Conservation (phyloP, 1,284 basidiomycete genomes). For the Chondrostereum purpureum region DNA sequence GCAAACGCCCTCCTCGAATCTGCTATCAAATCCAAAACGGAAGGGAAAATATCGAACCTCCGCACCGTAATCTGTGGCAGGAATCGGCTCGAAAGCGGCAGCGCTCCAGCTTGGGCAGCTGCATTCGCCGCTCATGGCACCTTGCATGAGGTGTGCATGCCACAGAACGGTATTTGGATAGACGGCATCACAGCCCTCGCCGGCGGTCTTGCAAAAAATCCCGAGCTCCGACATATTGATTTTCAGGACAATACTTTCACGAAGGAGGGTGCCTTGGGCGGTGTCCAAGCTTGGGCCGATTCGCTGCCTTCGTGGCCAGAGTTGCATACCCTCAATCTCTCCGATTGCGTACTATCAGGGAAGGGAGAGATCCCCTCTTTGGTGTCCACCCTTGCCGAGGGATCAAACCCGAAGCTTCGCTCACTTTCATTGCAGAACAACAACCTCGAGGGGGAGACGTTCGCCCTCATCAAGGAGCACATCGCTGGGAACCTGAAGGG, state of each 20-base stretch:
- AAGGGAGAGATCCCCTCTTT: constrained; percentile 63
- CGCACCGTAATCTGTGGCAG: constrained; percentile 87
- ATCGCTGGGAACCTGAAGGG: constrained; percentile 53
- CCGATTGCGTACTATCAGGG: constrained; percentile 82
- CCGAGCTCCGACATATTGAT: constrained; percentile 74
- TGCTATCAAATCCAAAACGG: constrained; percentile 62
- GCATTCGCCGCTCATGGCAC: constrained; percentile 84
- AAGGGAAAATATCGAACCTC: constrained; percentile 67
- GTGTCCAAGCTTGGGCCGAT: constrained; percentile 64
- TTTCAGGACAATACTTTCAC: constrained; percentile 96
- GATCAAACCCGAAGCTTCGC: constrained; percentile 70
- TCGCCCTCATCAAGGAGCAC: constrained; percentile 61
- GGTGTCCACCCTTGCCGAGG: constrained; percentile 59
- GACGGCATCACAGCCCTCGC: constrained; percentile 85
- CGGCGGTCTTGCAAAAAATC: constrained; percentile 66
- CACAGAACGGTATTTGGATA: constrained; percentile 96
- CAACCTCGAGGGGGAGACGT: constrained; percentile 72
- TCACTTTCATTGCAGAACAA: constrained; percentile 85
- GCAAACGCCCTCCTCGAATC: constrained; percentile 81
- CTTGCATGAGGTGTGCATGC: constrained; percentile 85
- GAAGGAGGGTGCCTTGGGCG: constrained; percentile 44
- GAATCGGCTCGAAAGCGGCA: constrained; percentile 91
- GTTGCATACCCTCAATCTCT: constrained; percentile 79
- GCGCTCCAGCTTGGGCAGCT: constrained; percentile 77
- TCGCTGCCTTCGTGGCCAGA: constrained; percentile 68